phyloP scores from a whole-genome alignment of 768 basidiomycete genomes.

The Boletellus sp. region DNA sequence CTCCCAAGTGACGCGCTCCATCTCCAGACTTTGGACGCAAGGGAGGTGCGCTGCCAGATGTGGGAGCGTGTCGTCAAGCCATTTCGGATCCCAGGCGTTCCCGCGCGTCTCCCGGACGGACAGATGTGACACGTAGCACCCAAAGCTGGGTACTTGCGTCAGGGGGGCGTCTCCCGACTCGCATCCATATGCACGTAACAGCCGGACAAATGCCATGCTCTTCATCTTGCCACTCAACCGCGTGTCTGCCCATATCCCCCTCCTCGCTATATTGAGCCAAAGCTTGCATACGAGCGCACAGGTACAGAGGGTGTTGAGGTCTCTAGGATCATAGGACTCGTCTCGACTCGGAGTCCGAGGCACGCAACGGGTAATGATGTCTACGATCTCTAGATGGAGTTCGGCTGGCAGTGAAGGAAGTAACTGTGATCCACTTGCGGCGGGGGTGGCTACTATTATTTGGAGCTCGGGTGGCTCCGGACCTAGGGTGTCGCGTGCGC shows the following conservation, averaged over 20 bases:
- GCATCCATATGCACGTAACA: constrained; percentile 18
- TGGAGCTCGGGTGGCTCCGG: not conserved
- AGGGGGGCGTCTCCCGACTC: constrained; percentile 25
- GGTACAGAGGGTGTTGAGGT: constrained; percentile 19
- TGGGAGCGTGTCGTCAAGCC: constrained; percentile 30
- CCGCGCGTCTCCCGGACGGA: constrained; percentile 31
- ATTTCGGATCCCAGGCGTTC: constrained; percentile 31
- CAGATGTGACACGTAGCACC: constrained; percentile 45
- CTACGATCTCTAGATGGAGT: constrained; percentile 30
- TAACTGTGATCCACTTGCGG: constrained; percentile 1
- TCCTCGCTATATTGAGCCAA: constrained; percentile 26
- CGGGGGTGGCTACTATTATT: not conserved
- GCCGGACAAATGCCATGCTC: constrained; percentile 19
- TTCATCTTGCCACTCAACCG: constrained; percentile 17
- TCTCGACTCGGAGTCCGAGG: constrained; percentile 6
- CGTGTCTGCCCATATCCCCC: constrained; percentile 21
- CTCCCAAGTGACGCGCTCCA: constrained; percentile 33
- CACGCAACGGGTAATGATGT: constrained; percentile 20
- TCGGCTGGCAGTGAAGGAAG: constrained; percentile 27
- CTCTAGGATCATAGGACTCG: constrained; percentile 10
- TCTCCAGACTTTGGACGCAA: constrained; percentile 22
- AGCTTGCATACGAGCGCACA: constrained; percentile 32
- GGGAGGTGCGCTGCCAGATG: constrained; percentile 19
- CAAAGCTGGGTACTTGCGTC: constrained; percentile 46
- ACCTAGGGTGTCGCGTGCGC: not conserved